Conservation (phyloP, 2,329 filamentous ascomycete species). For the Ceratocystiopsis minuta region DNA sequence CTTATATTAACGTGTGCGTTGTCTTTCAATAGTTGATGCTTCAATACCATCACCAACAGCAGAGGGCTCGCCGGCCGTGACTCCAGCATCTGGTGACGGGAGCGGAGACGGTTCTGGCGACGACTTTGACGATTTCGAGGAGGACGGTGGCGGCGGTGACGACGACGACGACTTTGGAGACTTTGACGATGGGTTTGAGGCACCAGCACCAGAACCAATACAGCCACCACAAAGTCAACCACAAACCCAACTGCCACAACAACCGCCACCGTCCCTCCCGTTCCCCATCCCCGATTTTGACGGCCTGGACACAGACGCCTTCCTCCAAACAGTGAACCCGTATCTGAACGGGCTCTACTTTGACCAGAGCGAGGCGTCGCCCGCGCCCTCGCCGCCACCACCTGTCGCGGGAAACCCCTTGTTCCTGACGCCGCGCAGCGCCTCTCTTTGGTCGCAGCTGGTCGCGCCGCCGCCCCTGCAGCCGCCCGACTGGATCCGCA, state of each 20-base stretch:
- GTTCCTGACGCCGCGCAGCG: slow-evolving; percentile 70
- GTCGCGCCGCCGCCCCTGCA: slow-evolving; percentile 87
- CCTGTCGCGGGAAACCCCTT: slow-evolving; percentile 33
- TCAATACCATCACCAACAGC: slow-evolving; percentile 17
- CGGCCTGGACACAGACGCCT: slow-evolving; percentile 39
- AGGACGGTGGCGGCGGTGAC: slow-evolving; percentile 32
- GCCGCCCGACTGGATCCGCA: slow-evolving; percentile 94
- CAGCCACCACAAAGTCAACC: slow-evolving; percentile 11
- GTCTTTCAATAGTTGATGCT: slow-evolving; percentile 16
- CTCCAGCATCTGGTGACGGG: too few relatives aligned
- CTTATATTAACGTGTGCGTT: slow-evolving; percentile 16
- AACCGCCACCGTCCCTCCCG: slow-evolving; percentile 3
- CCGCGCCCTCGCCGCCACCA: slow-evolving; percentile 28
- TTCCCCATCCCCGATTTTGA: slow-evolving; percentile 48
- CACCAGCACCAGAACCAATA: slow-evolving; percentile 12
- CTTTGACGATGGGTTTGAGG: slow-evolving; percentile 55
- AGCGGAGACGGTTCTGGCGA: slow-evolving; percentile 38
- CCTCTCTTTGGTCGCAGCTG: slow-evolving; percentile 89
- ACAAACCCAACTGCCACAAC: slow-evolving; percentile 16
- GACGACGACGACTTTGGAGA: slow-evolving; percentile 43
- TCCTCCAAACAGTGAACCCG: slow-evolving; percentile 41
- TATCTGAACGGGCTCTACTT: slow-evolving; percentile 52
- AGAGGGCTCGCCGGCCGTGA: too few relatives aligned
- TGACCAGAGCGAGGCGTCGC: slow-evolving; percentile 31
- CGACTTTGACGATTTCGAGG: slow-evolving; percentile 45